Base-by-base conservation (phyloP, 1,284 basidiomycete species). In the Leucoagaricus sp. region DNA sequence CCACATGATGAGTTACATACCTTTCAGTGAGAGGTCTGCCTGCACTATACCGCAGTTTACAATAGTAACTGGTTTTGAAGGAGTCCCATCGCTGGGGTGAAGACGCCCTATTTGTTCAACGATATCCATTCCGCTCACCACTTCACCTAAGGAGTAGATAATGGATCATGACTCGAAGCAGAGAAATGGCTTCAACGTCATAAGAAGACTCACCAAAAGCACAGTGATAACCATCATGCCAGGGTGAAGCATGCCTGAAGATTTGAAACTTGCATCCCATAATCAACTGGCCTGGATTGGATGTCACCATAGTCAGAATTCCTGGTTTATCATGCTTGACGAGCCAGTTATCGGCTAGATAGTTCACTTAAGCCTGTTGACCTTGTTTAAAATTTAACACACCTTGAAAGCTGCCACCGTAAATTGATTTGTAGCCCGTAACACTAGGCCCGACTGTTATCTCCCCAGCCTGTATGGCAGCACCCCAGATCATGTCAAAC, bases 401-500 rank as follows among this genome's bases (percentile, higher is more conserved):
- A 41, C 40, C 40, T 15, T 41, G 3, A 21, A 41, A 41, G 13
- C 40, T 19, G 3, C 19, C 40, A 5, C 19, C 19, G 17, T 41
- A 41, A 21, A 41, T 41, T 12, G 40, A 41, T 23, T 41, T 41
- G 15, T 23, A 19, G 7, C 40, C 40, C 19, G 40, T 41, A 13
- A 6, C 19, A 38, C 36, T n/a, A 38, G 36, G 4, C 12, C 6
- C 13, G 17, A 38, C 8, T 5, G 13, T 10, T 4, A 41, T 41
- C 8, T n/a, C 40, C 4, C 40, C 40, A 8, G 17, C 17, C 23
- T 19, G 19, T 21, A 41, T 41, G 4, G 19, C 40, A 5, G 19
- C 40, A 5, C 17, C 17, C 17, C n/a, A 21, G 66, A 94, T 78
- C 62, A 94, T 86, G 72, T 97, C 94, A 78, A 98, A 94, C 7